These are phyloP conservation scores for Phlegmacium glaucopus DNA, from an alignment of 768 basidiomycete genomes.

Conservation along the genomic window DNA sequence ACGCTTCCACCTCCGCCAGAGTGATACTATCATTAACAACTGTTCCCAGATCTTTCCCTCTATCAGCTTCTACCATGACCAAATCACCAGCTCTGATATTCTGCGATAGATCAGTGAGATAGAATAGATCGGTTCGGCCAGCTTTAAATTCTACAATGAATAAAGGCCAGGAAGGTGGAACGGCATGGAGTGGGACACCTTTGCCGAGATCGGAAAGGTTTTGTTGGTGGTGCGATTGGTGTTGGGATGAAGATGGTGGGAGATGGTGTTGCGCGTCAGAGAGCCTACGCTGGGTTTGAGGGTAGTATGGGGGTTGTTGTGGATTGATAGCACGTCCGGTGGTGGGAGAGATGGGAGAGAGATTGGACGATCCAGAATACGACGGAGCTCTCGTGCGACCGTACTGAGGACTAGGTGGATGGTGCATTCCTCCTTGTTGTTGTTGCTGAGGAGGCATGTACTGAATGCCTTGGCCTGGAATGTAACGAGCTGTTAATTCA, in stretches of 20 bases:
- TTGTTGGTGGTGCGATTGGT: conserved; percentile 18
- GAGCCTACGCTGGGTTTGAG: conserved; percentile 38
- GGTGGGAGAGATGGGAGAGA: conserved; percentile 58
- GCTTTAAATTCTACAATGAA: conserved; percentile 99
- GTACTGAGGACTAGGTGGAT: conserved; percentile 27
- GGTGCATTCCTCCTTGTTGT: conserved; percentile 12
- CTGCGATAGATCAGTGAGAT: conserved; percentile 59
- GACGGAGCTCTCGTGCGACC: conserved; percentile 40
- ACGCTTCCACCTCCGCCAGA: conserved; percentile 84
- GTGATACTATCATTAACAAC: conserved; percentile 91
- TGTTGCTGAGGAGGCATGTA: conserved; percentile 40
- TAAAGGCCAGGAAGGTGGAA: conserved; percentile 84
- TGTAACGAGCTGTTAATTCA: conserved; percentile 55
- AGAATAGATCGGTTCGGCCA: conserved; percentile 92
- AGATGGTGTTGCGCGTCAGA: conserved; percentile 34
- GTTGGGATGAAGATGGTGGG: conserved; percentile 16
- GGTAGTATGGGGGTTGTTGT: conserved; percentile 44
- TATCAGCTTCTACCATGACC: conserved; percentile 95
- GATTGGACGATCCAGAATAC: conserved; percentile 32
- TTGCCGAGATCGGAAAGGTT: conserved; percentile 68
- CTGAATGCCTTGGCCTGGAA: conserved; percentile 63
- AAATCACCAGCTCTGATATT: conserved; percentile 81
- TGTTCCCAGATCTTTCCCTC: conserved; percentile 90
- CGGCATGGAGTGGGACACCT: conserved; percentile 81
- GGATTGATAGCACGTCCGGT: conserved; percentile 37